Percentiles rank a stretch among this genome's conserved stretches.
Conservation (phyloP, 768 basidiomycete genomes). For the Mrakia hoshinonis region DNA sequence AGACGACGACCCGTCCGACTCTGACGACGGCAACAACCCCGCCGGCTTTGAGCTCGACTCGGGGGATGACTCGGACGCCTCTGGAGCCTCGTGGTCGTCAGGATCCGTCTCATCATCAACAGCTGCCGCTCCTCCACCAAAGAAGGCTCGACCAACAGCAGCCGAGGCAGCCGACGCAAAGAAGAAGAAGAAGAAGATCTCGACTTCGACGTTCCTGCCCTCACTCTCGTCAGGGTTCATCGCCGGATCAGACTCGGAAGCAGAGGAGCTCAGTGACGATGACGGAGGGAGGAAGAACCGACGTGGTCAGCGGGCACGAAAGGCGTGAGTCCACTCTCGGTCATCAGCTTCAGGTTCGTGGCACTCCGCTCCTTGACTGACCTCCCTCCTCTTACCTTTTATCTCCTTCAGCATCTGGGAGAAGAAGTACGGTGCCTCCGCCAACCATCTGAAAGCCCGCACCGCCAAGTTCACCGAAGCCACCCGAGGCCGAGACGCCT, state of each 20-base stretch:
- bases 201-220: conserved; percentile 67
- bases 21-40: conserved; percentile 16
- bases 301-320: conserved; percentile 83
- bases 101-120: conserved; percentile 20
- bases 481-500: conserved; percentile 11
- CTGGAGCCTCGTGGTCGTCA: conserved; percentile 25
- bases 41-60: conserved; percentile 6
- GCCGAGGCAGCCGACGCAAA: not conserved
- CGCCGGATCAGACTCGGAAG: conserved; percentile 70
- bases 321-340: conserved; percentile 59
- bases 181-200: conserved; percentile 37
- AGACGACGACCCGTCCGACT: conserved; percentile 9
- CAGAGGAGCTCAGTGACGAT: conserved; percentile 51
- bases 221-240: conserved; percentile 78
- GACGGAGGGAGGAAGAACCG: conserved; percentile 66
- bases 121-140: conserved; percentile 3
- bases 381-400: not conserved
- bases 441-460: conserved; percentile 75
- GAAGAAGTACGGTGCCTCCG: conserved; percentile 82
- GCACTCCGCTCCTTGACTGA: not conserved
- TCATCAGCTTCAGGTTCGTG: not conserved
- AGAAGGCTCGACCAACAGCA: conserved; percentile 20
- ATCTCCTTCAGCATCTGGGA: conserved; percentile 74
- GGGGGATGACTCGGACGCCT: conserved; percentile 17
- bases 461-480: conserved; percentile 23